These are phyloP conservation scores for Psilocybe subaeruginosa DNA, from an alignment of 768 basidiomycete genomes.

Conservation along the genomic window DNA sequence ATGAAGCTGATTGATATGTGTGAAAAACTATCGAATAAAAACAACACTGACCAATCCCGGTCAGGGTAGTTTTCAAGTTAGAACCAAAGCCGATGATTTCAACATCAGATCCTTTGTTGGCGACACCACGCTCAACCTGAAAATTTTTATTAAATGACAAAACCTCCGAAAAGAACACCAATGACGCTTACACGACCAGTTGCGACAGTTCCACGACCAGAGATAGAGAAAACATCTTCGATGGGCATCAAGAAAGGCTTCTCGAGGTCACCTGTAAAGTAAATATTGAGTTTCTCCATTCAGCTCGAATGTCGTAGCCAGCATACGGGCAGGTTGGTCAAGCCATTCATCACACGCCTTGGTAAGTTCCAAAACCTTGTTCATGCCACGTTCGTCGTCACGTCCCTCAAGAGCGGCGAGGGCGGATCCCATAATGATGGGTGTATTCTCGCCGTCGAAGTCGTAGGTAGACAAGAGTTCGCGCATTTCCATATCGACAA, in stretches of 20 bases:
- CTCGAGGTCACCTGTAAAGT: constrained; percentile 81
- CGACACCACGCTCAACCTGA: constrained; percentile 90
- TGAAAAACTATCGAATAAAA: background rate
- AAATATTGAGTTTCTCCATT: background rate
- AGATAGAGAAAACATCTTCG: constrained; percentile 97
- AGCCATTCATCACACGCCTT: constrained; percentile 93
- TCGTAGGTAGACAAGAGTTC: constrained; percentile 91
- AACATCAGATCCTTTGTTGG: constrained; percentile 90
- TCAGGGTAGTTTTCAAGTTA: constrained; percentile 88
- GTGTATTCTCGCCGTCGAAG: constrained; percentile 96
- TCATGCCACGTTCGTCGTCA: constrained; percentile 75
- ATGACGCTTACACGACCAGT: constrained; percentile 78
- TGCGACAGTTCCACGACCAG: constrained; percentile 97
- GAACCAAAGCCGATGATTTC: constrained; percentile 89
- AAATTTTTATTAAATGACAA: constrained; percentile 1
- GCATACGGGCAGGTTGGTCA: constrained; percentile 85
- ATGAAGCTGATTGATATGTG: background rate
- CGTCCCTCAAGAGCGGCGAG: constrained; percentile 92
- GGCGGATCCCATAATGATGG: constrained; percentile 98
- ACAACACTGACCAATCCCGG: constrained; percentile 76
- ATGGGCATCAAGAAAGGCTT: constrained; percentile 97
- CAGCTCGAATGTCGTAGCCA: background rate
- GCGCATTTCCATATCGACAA: constrained; percentile 99
- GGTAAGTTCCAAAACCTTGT: constrained; percentile 83
- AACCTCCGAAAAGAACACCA: background rate